These are phyloP conservation scores for Agaricus blazei DNA, from an alignment of 768 basidiomycete species.

Conservation along the genomic window DNA sequence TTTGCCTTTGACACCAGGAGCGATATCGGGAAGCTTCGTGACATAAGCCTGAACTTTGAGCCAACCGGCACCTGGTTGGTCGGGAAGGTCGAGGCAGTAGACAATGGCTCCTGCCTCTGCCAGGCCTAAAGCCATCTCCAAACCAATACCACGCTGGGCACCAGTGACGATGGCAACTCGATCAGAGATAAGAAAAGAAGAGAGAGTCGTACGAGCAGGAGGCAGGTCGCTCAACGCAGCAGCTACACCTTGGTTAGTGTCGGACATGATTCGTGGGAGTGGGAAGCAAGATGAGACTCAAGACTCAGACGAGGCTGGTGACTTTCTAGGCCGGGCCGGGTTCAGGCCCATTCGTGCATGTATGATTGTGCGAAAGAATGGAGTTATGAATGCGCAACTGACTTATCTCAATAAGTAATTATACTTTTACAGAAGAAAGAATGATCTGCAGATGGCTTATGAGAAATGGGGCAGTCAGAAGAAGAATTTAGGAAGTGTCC, in stretches of 20 bases:
- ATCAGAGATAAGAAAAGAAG: conserved; percentile 16
- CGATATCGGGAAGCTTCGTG: neutral
- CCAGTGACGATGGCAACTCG: conserved; percentile 22
- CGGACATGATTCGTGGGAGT: neutral
- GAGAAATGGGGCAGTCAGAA: neutral
- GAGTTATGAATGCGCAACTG: no score
- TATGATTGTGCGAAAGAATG: neutral
- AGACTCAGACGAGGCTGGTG: neutral
- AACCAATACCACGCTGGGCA: conserved; percentile 23
- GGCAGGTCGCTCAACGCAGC: conserved; percentile 5
- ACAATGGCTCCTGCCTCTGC: conserved; percentile 24
- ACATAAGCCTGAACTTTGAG: conserved; percentile 36
- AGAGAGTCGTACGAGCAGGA: conserved; percentile 14
- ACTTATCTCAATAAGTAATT: neutral
- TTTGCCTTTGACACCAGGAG: conserved; percentile 15
- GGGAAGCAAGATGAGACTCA: neutral
- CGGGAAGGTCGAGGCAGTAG: conserved; percentile 62
- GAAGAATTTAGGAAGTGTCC: neutral
- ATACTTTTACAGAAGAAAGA: neutral
- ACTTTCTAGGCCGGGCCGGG: neutral
- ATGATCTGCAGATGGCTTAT: neutral
- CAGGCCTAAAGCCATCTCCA: conserved; percentile 22
- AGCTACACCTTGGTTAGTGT: neutral
- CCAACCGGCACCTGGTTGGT: conserved; percentile 44
- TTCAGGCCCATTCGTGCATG: no score